phyloP scores from a whole-genome alignment of 208 protist genomes.

The Trypanosoma scelopori region DNA sequence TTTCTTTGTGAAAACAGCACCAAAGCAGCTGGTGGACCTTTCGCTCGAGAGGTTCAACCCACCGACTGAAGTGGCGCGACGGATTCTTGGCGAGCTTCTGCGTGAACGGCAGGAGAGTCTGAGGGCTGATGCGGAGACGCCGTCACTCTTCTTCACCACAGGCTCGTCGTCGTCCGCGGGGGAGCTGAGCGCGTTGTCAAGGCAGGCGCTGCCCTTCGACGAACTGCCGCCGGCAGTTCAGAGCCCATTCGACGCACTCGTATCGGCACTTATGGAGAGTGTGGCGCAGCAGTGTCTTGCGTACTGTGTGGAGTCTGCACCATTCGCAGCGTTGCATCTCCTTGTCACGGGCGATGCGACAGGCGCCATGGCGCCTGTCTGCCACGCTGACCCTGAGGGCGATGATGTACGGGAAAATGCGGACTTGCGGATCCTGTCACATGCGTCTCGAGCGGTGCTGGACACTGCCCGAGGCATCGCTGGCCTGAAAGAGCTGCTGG shows the following conservation, averaged over 20 bases:
- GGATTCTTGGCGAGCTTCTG: constrained; percentile 43
- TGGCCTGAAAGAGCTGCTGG: constrained; percentile 46
- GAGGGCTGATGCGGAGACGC: background rate
- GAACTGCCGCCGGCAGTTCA: constrained; percentile 12
- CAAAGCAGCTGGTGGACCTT: constrained; percentile 36
- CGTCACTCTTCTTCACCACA: constrained; percentile 14
- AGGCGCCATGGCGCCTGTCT: background rate
- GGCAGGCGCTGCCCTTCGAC: constrained; percentile 18
- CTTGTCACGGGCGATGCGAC: constrained; percentile 4
- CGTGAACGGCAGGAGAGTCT: background rate
- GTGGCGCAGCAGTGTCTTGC: constrained; percentile 20
- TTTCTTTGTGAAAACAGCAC: constrained; percentile 63
- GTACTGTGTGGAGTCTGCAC: constrained; percentile 18
- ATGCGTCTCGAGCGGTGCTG: constrained; percentile 11
- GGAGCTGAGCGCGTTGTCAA: constrained; percentile 10
- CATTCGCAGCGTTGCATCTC: constrained; percentile 14
- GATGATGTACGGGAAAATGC: constrained; percentile 10
- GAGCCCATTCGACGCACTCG: constrained; percentile 18
- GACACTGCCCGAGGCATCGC: constrained; percentile 11
- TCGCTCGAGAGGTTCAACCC: constrained; percentile 34
- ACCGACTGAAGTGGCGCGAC: constrained; percentile 36
- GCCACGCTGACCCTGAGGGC: background rate
- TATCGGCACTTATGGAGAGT: constrained; percentile 6
- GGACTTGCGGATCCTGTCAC: constrained; percentile 21
- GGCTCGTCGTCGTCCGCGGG: constrained; percentile 14